Conservation (phyloP, 1,284 basidiomycete species). For the Nidula niveotomentosa region DNA sequence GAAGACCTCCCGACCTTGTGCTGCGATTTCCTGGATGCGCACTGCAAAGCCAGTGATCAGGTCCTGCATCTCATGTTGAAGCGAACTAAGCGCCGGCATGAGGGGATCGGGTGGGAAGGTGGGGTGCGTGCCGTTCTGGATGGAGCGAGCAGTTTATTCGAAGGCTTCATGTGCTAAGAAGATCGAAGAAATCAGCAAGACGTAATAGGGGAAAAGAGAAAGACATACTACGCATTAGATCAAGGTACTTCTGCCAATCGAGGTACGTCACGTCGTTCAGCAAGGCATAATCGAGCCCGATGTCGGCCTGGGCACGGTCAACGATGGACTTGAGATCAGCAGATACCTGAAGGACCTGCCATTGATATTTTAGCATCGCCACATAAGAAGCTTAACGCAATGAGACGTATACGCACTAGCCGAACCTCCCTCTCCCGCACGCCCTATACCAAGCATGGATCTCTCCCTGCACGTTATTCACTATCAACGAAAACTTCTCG, state of each 20-base stretch:
- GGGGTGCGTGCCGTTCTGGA: constrained; percentile 59
- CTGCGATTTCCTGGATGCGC: constrained; percentile 23
- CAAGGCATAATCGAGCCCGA: constrained; percentile 79
- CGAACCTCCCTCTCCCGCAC: constrained; percentile 48
- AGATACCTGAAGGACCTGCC: constrained; percentile 21
- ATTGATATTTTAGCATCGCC: not conserved
- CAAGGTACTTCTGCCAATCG: constrained; percentile 79
- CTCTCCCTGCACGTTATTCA: constrained; percentile 46
- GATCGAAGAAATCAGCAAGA: not conserved
- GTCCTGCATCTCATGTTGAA: constrained; percentile 56
- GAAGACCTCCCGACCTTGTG: constrained; percentile 18
- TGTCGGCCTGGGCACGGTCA: constrained; percentile 61
- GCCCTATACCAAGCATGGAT: constrained; percentile 57
- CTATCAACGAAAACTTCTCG: constrained; percentile 53
- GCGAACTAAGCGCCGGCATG: constrained; percentile 43
- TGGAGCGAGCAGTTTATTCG: constrained; percentile 34
- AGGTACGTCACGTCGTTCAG: constrained; percentile 73
- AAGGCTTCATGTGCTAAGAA: constrained; percentile 40
- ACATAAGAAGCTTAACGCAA: not conserved
- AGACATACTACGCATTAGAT: constrained; percentile 49
- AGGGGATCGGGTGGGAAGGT: constrained; percentile 53
- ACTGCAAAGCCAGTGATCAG: constrained; percentile 60
- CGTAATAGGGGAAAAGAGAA: not conserved
- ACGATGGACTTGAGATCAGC: constrained; percentile 53
- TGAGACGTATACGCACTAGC: constrained; percentile 33